Evolutionary conservation across 805 yeast genomes (phyloP).

Genomic region (Candida glaebosa): DNA sequence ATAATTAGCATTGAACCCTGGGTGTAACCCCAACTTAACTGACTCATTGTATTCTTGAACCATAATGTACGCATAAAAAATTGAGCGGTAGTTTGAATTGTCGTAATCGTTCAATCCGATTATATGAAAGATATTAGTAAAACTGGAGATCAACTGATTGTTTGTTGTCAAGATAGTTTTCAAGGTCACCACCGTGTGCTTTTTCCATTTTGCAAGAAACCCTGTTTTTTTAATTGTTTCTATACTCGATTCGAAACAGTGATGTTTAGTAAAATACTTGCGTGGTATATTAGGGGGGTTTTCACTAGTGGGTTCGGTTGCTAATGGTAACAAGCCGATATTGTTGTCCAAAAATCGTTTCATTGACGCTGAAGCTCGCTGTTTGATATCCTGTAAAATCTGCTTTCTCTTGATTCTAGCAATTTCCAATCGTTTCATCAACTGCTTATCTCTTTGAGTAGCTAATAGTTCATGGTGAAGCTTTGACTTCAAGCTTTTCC

Average conservation of each 20-base stretch:
- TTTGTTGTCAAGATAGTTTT: neutral
- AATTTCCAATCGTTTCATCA: neutral
- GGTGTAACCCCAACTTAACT: constrained; percentile 11
- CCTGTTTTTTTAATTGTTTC: neutral
- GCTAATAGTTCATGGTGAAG: neutral
- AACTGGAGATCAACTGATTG: neutral
- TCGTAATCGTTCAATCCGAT: constrained; percentile 7
- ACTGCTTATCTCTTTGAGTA: neutral
- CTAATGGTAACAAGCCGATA: neutral
- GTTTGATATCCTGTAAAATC: neutral
- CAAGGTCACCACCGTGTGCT: neutral
- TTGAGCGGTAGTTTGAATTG: constrained; percentile 7
- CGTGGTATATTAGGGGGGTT: neutral
- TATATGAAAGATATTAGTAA: neutral
- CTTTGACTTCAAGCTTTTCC: neutral
- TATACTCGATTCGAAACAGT: neutral
- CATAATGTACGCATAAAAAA: constrained; percentile 20
- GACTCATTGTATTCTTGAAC: constrained; percentile 17
- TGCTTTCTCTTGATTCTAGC: neutral
- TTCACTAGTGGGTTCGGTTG: neutral
- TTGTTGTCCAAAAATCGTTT: neutral
- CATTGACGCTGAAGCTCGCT: neutral
- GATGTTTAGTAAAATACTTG: neutral
- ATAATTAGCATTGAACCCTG: constrained; percentile 22
- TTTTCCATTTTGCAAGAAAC: neutral